phyloP scores from a whole-genome alignment of 192 early-diverging fungal genomes.

The Linnemannia schmuckeri region DNA sequence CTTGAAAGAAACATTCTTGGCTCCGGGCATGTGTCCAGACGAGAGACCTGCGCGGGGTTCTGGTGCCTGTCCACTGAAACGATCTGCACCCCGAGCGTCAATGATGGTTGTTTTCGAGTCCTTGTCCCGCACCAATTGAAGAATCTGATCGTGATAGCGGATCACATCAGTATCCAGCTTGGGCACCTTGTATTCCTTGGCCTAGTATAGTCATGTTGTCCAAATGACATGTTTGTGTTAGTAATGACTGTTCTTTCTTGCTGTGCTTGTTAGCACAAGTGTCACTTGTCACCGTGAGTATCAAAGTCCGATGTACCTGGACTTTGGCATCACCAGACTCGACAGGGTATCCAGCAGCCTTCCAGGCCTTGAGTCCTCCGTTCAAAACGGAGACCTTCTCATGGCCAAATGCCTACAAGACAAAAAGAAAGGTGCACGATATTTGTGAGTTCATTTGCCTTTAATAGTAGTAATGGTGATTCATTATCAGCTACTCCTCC shows the following conservation, averaged over 20 bases:
- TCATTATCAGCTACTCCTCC: not conserved
- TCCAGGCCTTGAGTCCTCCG: conserved; percentile 91
- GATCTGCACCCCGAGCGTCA: conserved; percentile 75
- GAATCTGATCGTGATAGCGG: conserved; percentile 60
- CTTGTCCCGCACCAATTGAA: conserved; percentile 66
- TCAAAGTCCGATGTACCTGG: conserved; percentile 32
- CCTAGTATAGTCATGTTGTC: not conserved
- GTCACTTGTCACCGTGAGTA: too few species aligned
- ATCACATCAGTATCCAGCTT: conserved; percentile 58
- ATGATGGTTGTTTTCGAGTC: conserved; percentile 64
- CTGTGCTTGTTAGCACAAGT: too few species aligned
- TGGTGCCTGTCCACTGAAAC: conserved; percentile 79
- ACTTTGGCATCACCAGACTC: conserved; percentile 57
- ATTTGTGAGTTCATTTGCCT: conserved; percentile 4
- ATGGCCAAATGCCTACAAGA: conserved; percentile 86
- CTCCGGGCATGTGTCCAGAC: conserved; percentile 86
- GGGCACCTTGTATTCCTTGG: conserved; percentile 55
- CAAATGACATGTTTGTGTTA: not conserved
- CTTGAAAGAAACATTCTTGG: conserved; percentile 83
- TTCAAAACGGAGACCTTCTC: conserved; percentile 88
- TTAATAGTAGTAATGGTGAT: not conserved
- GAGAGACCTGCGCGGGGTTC: conserved; percentile 85
- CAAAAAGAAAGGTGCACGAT: not conserved
- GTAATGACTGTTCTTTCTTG: not conserved
- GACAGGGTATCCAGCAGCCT: conserved; percentile 62